A percentile compares a stretch with the other conserved stretches of the same genome.
These are phyloP conservation scores for Amanita polypyramis DNA, from an alignment of 768 basidiomycete genomes.

Conservation along the genomic window DNA sequence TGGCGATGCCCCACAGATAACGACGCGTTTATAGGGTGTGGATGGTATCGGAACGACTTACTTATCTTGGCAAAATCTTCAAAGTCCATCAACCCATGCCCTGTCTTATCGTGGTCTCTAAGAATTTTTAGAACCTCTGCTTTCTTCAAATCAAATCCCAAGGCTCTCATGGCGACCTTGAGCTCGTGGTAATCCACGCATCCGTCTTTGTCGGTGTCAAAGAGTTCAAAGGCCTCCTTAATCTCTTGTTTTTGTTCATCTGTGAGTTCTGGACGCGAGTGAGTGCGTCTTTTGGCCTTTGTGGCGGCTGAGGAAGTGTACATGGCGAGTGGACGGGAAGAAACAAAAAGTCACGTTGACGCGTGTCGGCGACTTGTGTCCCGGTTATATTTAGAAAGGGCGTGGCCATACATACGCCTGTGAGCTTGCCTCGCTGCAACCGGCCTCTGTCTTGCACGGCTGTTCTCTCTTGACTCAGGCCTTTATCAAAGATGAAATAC, in stretches of 20 bases:
- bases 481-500: constrained; percentile 2
- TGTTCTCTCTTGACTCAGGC: neutral
- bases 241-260: constrained; percentile 94
- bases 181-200: constrained; percentile 96
- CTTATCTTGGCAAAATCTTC: constrained; percentile 94
- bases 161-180: constrained; percentile 96
- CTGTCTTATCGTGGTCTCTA: constrained; percentile 81
- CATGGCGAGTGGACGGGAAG: constrained; percentile 21
- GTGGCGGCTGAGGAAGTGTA: constrained; percentile 60
- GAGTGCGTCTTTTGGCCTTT: constrained; percentile 62
- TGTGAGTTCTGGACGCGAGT: constrained; percentile 71
- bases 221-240: constrained; percentile 97
- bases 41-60: constrained; percentile 27
- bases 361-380: constrained; percentile 3
- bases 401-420: neutral
- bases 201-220: constrained; percentile 98
- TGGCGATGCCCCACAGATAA: neutral
- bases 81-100: constrained; percentile 79
- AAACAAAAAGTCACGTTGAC: constrained; percentile 6
- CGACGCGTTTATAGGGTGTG: neutral
- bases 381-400: neutral
- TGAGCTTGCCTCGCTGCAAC: no score
- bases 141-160: constrained; percentile 98
- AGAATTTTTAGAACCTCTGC: constrained; percentile 94
- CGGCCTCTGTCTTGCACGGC: no score